phyloP scores from a whole-genome alignment of 208 protist genomes.

The Trypanosoma lewisi region DNA sequence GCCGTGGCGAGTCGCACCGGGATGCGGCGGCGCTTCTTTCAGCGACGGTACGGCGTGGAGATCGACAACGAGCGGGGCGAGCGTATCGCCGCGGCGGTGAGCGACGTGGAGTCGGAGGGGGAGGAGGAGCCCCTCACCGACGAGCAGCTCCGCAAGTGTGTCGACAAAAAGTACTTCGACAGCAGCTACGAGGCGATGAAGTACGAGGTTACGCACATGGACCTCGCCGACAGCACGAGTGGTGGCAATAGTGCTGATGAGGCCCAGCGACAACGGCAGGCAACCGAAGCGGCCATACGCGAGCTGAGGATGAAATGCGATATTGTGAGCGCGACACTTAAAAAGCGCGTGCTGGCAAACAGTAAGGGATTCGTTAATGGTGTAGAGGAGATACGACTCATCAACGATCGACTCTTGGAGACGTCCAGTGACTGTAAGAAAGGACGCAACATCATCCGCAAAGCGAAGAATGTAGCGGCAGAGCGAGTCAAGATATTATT shows the following conservation, averaged over 20 bases:
- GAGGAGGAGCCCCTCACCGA: constrained; percentile 78
- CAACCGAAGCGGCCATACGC: constrained; percentile 49
- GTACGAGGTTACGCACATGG: constrained; percentile 67
- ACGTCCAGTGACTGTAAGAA: constrained; percentile 87
- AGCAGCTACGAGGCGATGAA: constrained; percentile 67
- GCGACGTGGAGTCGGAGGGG: constrained; percentile 40
- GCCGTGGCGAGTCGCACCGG: constrained; percentile 14
- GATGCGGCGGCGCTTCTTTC: constrained; percentile 62
- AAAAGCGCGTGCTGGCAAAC: constrained; percentile 74
- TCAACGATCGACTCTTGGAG: constrained; percentile 76
- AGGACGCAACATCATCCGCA: constrained; percentile 56
- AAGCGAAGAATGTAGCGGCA: constrained; percentile 48
- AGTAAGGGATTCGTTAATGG: constrained; percentile 72
- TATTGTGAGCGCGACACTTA: constrained; percentile 79
- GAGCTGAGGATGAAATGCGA: constrained; percentile 65
- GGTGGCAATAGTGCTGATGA: constrained; percentile 45
- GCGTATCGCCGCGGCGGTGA: constrained; percentile 26
- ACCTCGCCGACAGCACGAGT: constrained; percentile 52
- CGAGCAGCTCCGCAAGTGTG: constrained; percentile 75
- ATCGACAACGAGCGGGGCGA: constrained; percentile 35
- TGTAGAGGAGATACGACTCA: constrained; percentile 60
- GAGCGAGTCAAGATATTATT: constrained; percentile 58
- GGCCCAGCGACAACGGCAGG: constrained; percentile 43
- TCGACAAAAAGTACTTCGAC: constrained; percentile 88
- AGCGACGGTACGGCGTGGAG: constrained; percentile 57